Conservation (phyloP, 208 protist genomes). For the Phytomonas sp. region DNA sequence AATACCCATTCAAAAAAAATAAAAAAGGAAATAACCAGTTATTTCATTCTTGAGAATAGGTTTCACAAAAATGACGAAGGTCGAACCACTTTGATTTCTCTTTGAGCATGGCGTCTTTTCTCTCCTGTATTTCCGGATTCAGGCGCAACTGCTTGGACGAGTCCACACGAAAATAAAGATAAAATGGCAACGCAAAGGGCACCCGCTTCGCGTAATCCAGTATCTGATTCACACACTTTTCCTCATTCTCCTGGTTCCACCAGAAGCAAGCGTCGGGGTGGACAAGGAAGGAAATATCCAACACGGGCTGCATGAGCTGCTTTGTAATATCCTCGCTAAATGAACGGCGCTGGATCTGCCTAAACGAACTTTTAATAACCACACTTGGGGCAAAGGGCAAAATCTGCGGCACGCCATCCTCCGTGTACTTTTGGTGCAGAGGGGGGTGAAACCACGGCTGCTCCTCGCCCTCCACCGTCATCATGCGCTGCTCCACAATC, state of each 20-base stretch:
- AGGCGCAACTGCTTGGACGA: slow-evolving; percentile 28
- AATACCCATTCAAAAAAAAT: not conserved
- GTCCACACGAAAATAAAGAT: slow-evolving; percentile 81
- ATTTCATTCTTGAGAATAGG: not conserved
- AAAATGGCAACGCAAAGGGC: slow-evolving; percentile 79
- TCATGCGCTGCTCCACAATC: slow-evolving; percentile 66
- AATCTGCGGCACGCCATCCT: slow-evolving; percentile 42
- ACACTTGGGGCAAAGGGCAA: slow-evolving; percentile 79
- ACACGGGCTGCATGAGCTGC: slow-evolving; percentile 73
- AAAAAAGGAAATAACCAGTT: not conserved
- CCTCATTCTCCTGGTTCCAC: slow-evolving; percentile 64
- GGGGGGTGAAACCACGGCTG: slow-evolving; percentile 74
- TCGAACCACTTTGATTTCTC: slow-evolving; percentile 54
- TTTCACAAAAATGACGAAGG: slow-evolving; percentile 41
- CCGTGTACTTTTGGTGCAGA: slow-evolving; percentile 37
- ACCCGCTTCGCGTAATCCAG: slow-evolving; percentile 80
- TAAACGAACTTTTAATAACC: slow-evolving; percentile 54
- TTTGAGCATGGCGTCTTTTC: slow-evolving; percentile 23
- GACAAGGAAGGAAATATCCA: slow-evolving; percentile 70
- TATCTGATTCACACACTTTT: slow-evolving; percentile 58
- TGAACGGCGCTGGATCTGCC: slow-evolving; percentile 28
- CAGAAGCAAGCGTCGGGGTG: slow-evolving; percentile 82
- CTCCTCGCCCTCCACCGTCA: slow-evolving; percentile 34
- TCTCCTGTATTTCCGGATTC: slow-evolving; percentile 23
- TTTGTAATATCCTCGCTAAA: slow-evolving; percentile 25